Percentiles rank a stretch among this genome's conserved stretches.
These are phyloP conservation scores for Tolypocladium tropicale DNA, from an alignment of 2,329 filamentous ascomycete species.

Conservation along the genomic window DNA sequence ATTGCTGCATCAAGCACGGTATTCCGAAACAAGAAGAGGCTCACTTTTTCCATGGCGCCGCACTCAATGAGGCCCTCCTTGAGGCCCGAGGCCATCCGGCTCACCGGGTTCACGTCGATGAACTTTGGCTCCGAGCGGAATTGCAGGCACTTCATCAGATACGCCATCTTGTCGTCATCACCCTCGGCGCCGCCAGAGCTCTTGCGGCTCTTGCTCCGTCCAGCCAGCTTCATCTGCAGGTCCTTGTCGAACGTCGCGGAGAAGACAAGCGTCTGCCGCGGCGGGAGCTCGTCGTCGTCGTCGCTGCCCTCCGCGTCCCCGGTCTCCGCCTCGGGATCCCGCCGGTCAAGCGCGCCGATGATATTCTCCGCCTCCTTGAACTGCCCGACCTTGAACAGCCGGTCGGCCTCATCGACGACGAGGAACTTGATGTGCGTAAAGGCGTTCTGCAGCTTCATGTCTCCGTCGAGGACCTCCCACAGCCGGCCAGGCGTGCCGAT, in stretches of 20 bases:
- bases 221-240: constrained; percentile 80
- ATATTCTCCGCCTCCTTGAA: constrained; percentile 94
- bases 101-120: constrained; percentile 81
- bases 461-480: constrained; percentile 85
- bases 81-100: constrained; percentile 77
- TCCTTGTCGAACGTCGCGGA: constrained; percentile 92
- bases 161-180: constrained; percentile 79
- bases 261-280: constrained; percentile 85
- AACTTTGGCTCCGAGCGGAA: constrained; percentile 83
- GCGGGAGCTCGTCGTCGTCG: constrained; percentile 29
- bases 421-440: constrained; percentile 71
- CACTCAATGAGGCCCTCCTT: constrained; percentile 91
- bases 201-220: constrained; percentile 47
- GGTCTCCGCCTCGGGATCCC: constrained; percentile 49
- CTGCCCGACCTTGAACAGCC: constrained; percentile 82
- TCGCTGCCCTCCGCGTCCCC: constrained; percentile 40
- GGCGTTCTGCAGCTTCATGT: constrained; percentile 55
- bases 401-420: constrained; percentile 89
- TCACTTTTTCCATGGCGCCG: constrained; percentile 80
- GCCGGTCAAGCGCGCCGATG: constrained; percentile 64
- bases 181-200: constrained; percentile 28
- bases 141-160: constrained; percentile 79
- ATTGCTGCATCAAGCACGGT: not conserved
- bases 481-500: constrained; percentile 84
- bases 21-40: constrained; percentile 1